phyloP scores from a whole-genome alignment of 352 stramenopile genomes.

The Pythium sukuiense region DNA sequence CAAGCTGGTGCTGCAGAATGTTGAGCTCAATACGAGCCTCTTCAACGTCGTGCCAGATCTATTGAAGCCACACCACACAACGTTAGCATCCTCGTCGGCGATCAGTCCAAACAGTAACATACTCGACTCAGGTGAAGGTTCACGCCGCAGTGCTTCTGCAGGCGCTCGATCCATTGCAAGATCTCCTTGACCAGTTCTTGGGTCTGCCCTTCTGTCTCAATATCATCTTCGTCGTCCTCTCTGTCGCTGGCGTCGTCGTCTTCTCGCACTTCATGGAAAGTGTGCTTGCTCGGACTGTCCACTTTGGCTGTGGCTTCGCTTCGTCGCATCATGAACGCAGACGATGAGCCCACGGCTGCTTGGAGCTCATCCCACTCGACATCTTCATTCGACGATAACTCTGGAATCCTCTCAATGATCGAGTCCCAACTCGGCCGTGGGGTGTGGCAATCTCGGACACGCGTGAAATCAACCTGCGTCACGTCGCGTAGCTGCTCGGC shows the following conservation, averaged over 20 bases:
- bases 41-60: conserved; percentile 82
- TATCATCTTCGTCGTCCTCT: conserved; percentile 1
- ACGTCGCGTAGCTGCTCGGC: conserved; percentile 31
- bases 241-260: not conserved
- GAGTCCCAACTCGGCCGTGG: conserved; percentile 61
- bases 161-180: conserved; percentile 73
- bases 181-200: conserved; percentile 70
- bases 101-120: not conserved
- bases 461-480: conserved; percentile 28
- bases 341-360: conserved; percentile 2
- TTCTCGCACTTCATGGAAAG: conserved; percentile 7
- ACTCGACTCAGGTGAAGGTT: conserved; percentile 78
- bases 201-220: conserved; percentile 24
- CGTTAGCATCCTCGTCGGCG: not conserved
- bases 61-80: not conserved
- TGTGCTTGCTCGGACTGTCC: not conserved
- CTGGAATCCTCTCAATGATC: conserved; percentile 60
- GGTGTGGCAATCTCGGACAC: conserved; percentile 58
- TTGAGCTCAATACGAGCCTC: conserved; percentile 77
- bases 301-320: conserved; percentile 2
- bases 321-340: conserved; percentile 5
- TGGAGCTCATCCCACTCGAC: conserved; percentile 53
- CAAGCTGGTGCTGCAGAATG: conserved; percentile 68
- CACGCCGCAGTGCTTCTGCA: conserved; percentile 78
- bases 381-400: conserved; percentile 52